A percentile compares a stretch with the other conserved stretches of the same genome.
Conservation (phyloP, 2,329 filamentous ascomycete species). For the Pezizomycotina sp. region DNA sequence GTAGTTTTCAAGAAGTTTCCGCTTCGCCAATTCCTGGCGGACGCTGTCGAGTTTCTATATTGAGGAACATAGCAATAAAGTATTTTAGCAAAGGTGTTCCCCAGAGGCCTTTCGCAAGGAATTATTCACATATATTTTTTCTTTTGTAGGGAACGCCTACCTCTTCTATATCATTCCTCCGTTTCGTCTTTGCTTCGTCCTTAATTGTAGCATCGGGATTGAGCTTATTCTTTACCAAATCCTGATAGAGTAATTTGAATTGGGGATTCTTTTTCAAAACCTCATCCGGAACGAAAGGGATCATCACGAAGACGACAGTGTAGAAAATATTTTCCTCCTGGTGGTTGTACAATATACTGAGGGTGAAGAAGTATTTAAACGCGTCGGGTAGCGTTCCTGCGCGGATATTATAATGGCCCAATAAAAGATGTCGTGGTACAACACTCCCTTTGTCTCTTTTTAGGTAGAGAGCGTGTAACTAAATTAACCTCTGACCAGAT, state of each 20-base stretch:
- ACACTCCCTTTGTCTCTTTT: no score
- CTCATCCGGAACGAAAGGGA: constrained; percentile 22
- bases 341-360: no score
- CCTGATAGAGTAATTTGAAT: constrained; percentile 22
- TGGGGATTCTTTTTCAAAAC: constrained; percentile 22
- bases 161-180: constrained; percentile 16
- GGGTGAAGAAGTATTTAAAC: no score
- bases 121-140: neutral
- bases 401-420: no score
- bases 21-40: constrained; percentile 20
- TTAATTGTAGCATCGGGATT: constrained; percentile 20
- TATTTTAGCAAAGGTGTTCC: neutral
- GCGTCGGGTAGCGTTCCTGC: no score
- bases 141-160: constrained; percentile 3
- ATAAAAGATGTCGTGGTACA: no score
- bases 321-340: no score
- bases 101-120: neutral
- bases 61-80: neutral
- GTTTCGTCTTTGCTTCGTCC: no score
- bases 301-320: no score
- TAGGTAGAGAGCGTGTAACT: no score
- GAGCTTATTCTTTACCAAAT: constrained; percentile 22
- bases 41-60: constrained; percentile 19
- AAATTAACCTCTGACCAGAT: no score
- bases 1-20: constrained; percentile 19